Evolutionary conservation across 2,329 filamentous ascomycete species (phyloP).

Genomic region (Colletotrichum somersetense): DNA sequence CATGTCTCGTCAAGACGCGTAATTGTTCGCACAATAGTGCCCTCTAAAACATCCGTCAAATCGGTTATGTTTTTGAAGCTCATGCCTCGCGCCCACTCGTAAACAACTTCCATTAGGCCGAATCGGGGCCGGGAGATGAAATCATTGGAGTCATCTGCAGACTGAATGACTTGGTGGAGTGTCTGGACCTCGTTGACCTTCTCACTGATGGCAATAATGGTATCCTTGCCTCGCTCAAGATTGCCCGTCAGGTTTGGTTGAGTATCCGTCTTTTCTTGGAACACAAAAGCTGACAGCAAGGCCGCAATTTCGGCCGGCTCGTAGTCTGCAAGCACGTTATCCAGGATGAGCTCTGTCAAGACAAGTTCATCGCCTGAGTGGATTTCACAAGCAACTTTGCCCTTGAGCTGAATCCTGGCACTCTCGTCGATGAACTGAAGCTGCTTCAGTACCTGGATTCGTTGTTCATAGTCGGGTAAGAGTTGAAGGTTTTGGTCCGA

Average conservation of each 20-base stretch:
- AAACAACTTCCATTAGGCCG: slow-evolving; percentile 96
- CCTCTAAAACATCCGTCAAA: slow-evolving; percentile 95
- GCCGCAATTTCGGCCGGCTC: slow-evolving; percentile 97
- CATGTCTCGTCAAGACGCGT: slow-evolving; percentile 96
- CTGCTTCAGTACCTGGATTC: slow-evolving; percentile 91
- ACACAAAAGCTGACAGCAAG: slow-evolving; percentile 92
- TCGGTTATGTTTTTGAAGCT: slow-evolving; percentile 98
- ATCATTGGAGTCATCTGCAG: slow-evolving; percentile 90
- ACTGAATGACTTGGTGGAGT: slow-evolving; percentile 90
- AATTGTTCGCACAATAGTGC: slow-evolving; percentile 96
- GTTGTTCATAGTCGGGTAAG: slow-evolving; percentile 95
- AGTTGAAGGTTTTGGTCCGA: slow-evolving; percentile 97
- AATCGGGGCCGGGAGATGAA: slow-evolving; percentile 90
- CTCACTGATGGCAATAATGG: slow-evolving; percentile 90
- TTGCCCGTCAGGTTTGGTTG: slow-evolving; percentile 84
- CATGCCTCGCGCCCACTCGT: slow-evolving; percentile 98
- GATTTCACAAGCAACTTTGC: slow-evolving; percentile 98
- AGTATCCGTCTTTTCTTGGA: slow-evolving; percentile 93
- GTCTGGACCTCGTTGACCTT: slow-evolving; percentile 93
- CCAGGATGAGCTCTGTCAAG: slow-evolving; percentile 93
- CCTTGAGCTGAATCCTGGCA: slow-evolving; percentile 92
- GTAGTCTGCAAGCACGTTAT: slow-evolving; percentile 95
- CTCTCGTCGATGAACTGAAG: slow-evolving; percentile 91
- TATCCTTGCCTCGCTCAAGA: slow-evolving; percentile 84
- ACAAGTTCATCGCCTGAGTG: slow-evolving; percentile 97